Evolutionary conservation across 176 grass and related monocot genomes (phyloP).

Genomic region (Rhynchospora pubera): DNA sequence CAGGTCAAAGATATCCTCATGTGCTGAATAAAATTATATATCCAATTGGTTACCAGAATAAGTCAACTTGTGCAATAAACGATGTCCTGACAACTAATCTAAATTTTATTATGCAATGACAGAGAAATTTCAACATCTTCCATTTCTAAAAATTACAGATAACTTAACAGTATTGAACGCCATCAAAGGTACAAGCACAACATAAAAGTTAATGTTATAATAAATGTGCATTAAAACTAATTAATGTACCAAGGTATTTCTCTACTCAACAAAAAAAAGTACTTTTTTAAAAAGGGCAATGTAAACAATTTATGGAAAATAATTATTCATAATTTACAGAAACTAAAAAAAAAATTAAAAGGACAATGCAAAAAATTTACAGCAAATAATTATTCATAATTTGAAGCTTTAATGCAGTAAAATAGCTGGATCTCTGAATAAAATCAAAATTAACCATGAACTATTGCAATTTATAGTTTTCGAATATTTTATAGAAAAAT

Average conservation of each 20-base stretch:
- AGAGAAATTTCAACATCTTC: not conserved
- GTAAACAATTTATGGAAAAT: not conserved
- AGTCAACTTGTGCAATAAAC: slow-evolving; percentile 1
- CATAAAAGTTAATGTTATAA: not conserved
- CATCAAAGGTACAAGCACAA: not conserved
- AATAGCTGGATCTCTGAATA: not conserved
- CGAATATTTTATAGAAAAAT: not conserved
- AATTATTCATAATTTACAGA: not conserved
- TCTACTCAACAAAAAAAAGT: not conserved
- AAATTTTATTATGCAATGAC: not conserved
- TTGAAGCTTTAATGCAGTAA: not conserved
- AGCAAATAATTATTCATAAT: too few species aligned
- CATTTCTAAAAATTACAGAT: not conserved
- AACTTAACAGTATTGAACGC: not conserved
- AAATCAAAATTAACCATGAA: not conserved
- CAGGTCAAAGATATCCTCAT: not conserved
- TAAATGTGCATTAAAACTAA: not conserved
- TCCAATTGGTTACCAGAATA: not conserved
- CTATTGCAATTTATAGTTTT: not conserved
- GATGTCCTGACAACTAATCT: not conserved
- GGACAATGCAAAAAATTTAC: too few species aligned
- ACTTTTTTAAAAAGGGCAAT: not conserved
- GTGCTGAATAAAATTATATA: not conserved
- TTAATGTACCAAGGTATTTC: not conserved
- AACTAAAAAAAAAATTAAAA: too few species aligned